Evolutionary conservation across 2,329 filamentous ascomycete species (phyloP), one percentile per base, ranked within the genome.

Genomic region (Calonectria honghensis): DNA sequence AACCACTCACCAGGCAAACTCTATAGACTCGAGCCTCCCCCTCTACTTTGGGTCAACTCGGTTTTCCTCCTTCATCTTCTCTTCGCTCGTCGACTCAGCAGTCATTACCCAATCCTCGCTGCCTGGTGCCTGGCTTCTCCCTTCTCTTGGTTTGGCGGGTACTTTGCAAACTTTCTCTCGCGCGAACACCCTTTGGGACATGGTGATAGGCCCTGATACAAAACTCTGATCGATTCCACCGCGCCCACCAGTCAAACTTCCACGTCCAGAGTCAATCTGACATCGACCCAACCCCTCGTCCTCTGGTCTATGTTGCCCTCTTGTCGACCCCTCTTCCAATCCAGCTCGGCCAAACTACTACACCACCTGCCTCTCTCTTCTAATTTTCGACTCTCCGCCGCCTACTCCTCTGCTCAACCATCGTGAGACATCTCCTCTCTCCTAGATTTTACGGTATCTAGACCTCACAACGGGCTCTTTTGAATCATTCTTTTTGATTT

Each of bases 1-100:
- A 73, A 68, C 70, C 70, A 68, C 35, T 68, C 45, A 57, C 57
- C 63, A 54, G 39, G 32, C 70, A 68, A 73, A 73, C 70, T 73
- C 70, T 73, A 68, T 68, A 73, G 70, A 73, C 65, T 35, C 64
- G 39, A 54, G 35, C 54, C 37, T 63, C 65, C 54, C 57, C 45
- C 70, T 54, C 68, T 48, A 51, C n/a, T 29, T 41, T 63, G 57
- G 57, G 27, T 39, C 59, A 66, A 65, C 27, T 41, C 41, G 27
- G 29, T 24, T 65, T 54, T 41, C n/a, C 48, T 27, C 66, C 48
- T 39, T 39, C 51, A 57, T 45, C n/a, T 35, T 64, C 31, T 45
- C 48, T 64, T 63, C 52, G 29, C 29, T 61, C 29, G 16, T 54
- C 61, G 29, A 41, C 54, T 54, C 24, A 13, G 45, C n/a, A 16